A percentile compares a stretch with the other conserved stretches of the same genome.
These are phyloP conservation scores for Otatea glauca DNA, from an alignment of 176 grass and related monocot species.

Conservation along the genomic window DNA sequence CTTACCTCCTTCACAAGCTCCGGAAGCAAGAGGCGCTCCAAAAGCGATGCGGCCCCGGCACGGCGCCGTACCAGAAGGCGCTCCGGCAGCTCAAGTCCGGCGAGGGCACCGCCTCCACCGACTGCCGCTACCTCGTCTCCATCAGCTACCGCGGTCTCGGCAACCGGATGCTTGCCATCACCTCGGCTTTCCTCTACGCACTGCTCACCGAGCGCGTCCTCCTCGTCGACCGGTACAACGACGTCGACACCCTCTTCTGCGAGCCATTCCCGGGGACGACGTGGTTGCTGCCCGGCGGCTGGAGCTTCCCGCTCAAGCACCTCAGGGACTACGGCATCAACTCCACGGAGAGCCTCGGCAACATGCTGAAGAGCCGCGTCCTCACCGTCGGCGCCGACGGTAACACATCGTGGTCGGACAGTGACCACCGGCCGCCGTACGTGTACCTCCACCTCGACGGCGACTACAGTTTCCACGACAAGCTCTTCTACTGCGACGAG, in stretches of 20 bases:
- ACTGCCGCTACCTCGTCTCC: conserved; percentile 65
- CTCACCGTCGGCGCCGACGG: neutral
- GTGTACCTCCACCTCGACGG: conserved; percentile 74
- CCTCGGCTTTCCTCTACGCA: conserved; percentile 72
- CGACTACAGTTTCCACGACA: conserved; percentile 48
- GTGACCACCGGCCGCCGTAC: conserved; percentile 19
- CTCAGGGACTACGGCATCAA: neutral
- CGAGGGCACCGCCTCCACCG: neutral
- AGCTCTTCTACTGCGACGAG: conserved; percentile 73
- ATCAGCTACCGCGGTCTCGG: conserved; percentile 60
- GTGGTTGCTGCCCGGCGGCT: conserved; percentile 54
- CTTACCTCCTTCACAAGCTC: conserved; percentile 54
- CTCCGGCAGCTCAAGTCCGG: conserved; percentile 44
- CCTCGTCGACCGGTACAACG: conserved; percentile 45
- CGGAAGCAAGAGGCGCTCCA: conserved; percentile 64
- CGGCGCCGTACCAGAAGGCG: conserved; percentile 35
- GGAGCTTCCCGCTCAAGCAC: conserved; percentile 27
- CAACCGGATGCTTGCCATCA: conserved; percentile 60
- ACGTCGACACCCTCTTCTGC: conserved; percentile 62
- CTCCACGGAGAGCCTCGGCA: conserved; percentile 58
- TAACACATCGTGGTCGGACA: neutral
- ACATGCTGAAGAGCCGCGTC: conserved; percentile 49
- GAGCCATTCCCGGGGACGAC: conserved; percentile 69
- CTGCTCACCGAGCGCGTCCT: conserved; percentile 63
- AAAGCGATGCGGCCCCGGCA: conserved; percentile 64